Conservation (phyloP, 2,329 filamentous ascomycete species). For the Epichloe hybrida region DNA sequence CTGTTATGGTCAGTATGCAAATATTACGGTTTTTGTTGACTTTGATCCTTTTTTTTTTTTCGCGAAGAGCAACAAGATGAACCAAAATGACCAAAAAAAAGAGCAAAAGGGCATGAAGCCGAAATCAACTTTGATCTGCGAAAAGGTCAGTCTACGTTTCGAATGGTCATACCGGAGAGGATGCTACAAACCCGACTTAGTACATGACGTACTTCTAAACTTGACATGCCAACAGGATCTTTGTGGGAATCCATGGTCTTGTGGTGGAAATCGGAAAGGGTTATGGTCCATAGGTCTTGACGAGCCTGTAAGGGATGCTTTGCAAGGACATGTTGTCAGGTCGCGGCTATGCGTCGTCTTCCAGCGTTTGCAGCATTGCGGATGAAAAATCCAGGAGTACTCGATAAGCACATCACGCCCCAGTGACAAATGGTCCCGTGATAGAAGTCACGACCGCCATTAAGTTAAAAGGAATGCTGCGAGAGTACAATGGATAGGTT, state of each 20-base stretch:
- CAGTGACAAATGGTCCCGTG: not conserved
- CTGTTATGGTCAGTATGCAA: conserved; percentile 44
- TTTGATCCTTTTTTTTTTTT: not conserved
- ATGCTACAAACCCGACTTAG: conserved; percentile 15
- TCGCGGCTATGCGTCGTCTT: not conserved
- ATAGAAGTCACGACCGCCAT: not conserved
- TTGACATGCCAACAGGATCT: not conserved
- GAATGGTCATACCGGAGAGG: conserved; percentile 8
- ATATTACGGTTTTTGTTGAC: conserved; percentile 20
- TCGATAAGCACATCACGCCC: not conserved
- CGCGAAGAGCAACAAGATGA: not conserved
- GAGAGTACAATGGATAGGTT: too few relatives aligned
- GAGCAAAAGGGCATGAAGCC: conserved; percentile 20
- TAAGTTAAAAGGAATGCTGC: not conserved
- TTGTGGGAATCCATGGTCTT: not conserved
- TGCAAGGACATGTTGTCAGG: not conserved
- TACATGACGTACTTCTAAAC: conserved; percentile 1
- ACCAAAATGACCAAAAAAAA: conserved; percentile 5
- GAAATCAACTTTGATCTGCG: conserved; percentile 45
- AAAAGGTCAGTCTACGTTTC: conserved; percentile 12
- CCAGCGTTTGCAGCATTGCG: not conserved
- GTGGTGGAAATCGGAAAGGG: not conserved
- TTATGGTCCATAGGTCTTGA: not conserved
- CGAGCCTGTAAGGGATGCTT: not conserved
- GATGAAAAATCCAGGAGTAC: not conserved